phyloP scores from a whole-genome alignment of 768 basidiomycete species.

The Mycena vitilis region DNA sequence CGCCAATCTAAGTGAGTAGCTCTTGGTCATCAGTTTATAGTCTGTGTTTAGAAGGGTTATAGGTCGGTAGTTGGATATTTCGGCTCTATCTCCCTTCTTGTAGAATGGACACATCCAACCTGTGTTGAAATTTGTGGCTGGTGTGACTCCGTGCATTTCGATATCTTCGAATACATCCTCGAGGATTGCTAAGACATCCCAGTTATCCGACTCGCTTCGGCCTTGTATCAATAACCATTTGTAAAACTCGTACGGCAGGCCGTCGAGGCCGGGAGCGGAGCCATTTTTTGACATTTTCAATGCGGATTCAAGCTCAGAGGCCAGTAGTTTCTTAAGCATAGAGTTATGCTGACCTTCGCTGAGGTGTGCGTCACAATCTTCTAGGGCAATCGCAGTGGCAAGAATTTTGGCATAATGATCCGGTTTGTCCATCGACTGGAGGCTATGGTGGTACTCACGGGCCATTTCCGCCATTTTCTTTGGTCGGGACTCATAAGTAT shows the following conservation, averaged over 20 bases:
- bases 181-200: neutral
- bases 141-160: too few relatives aligned
- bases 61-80: neutral
- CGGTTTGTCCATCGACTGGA: neutral
- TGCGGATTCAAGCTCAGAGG: neutral
- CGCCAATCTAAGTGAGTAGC: neutral
- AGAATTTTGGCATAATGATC: neutral
- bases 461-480: neutral
- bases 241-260: neutral
- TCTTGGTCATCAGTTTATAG: neutral
- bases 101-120: too few relatives aligned
- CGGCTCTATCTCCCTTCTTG: too few relatives aligned
- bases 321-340: neutral
- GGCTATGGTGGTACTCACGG: neutral
- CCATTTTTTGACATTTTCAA: neutral
- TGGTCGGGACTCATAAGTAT: neutral
- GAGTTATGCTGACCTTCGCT: neutral
- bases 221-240: neutral
- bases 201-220: neutral
- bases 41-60: neutral
- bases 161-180: neutral
- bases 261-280: neutral
- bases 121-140: too few relatives aligned
- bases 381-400: neutral
- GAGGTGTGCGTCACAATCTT: neutral